Percentiles rank a stretch among this genome's conserved stretches.
Evolutionary conservation across 495 filamentous ascomycete species (phyloP).

Genomic region (Penicillium mononematosum): DNA sequence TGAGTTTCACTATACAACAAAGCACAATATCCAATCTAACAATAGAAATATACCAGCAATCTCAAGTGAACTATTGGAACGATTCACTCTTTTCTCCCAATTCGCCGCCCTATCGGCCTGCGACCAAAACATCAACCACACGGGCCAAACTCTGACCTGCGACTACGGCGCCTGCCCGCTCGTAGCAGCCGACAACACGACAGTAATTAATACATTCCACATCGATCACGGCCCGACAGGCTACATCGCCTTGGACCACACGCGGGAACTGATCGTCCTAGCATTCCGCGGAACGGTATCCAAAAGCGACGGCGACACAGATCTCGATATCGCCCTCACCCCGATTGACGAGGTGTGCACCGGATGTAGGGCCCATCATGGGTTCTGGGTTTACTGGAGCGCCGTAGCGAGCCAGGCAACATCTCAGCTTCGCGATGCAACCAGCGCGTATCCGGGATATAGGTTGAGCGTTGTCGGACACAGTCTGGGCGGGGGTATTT

Average conservation of each 20-base stretch:
- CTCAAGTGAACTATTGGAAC: background rate
- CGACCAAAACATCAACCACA: slow-evolving; percentile 6
- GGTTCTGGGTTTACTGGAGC: slow-evolving; percentile 54
- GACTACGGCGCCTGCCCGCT: background rate
- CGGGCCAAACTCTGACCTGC: background rate
- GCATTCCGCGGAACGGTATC: slow-evolving; percentile 1
- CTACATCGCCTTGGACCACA: slow-evolving; percentile 5
- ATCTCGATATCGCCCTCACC: background rate
- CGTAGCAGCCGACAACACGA: background rate
- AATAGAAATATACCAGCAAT: background rate
- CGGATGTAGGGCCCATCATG: slow-evolving; percentile 47
- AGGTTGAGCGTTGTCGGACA: slow-evolving; percentile 58
- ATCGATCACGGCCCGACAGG: background rate
- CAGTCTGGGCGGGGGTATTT: slow-evolving; percentile 62
- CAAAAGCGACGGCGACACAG: background rate
- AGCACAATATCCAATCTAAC: background rate
- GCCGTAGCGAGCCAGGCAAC: slow-evolving; percentile 35
- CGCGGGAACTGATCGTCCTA: background rate
- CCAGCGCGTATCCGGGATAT: slow-evolving; percentile 45
- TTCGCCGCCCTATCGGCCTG: background rate
- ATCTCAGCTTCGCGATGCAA: slow-evolving; percentile 34
- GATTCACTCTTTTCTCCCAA: background rate
- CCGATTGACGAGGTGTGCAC: slow-evolving; percentile 34
- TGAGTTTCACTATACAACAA: background rate
- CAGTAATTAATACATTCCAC: background rate